Evolutionary conservation across 2,329 filamentous ascomycete species (phyloP), one percentile per base, ranked within the genome.

Genomic region (Hypoxylon sp.): DNA sequence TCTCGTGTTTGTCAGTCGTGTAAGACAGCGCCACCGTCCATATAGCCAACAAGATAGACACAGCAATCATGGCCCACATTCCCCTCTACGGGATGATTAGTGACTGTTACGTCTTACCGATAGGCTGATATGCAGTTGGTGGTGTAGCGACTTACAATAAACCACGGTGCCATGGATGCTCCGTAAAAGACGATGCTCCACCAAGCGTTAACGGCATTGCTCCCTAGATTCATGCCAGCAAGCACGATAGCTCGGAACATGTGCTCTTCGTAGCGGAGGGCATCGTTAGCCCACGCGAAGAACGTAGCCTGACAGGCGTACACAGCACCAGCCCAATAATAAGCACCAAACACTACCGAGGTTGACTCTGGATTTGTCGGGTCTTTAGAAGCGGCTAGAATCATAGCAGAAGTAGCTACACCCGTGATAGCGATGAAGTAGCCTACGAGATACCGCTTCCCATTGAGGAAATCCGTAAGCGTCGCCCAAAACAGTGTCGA

Each of bases 241-340:
- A 93, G 85, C 0, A 93, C 90, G 1, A 93, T 85, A 2, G 86
- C 88, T 3, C 91, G 83, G 71, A 90, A 86, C 50, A 89, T 84
- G 19, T 86, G 85, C 66, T 91, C 87, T 72, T 92, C 87, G 61
- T 86, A 85, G 6, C 88, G 84, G 81, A 91, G 86, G 1, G 88
- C 87, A 73, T 92, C 91, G 72, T 93, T 93, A 22, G 89, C 91
- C 91, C 91, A 93, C 0, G 91, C 91, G 71, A 93, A 93, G 72
- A 93, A 92, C 0, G 88, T 91, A 0, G 91, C 90, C 78, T 93
- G 90, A 73, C 90, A 91, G 0, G 91, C 90, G 71, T 93, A 93
- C 0, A 92, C 88, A 3, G 86, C 82, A 0, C 91, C 91, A 0
- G 90, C 88, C 87, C 88, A 90, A 77, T 92, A 92, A 72, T 92